Conservation (phyloP, 805 yeast genomes). For the Schizosaccharomyces lindneri region DNA sequence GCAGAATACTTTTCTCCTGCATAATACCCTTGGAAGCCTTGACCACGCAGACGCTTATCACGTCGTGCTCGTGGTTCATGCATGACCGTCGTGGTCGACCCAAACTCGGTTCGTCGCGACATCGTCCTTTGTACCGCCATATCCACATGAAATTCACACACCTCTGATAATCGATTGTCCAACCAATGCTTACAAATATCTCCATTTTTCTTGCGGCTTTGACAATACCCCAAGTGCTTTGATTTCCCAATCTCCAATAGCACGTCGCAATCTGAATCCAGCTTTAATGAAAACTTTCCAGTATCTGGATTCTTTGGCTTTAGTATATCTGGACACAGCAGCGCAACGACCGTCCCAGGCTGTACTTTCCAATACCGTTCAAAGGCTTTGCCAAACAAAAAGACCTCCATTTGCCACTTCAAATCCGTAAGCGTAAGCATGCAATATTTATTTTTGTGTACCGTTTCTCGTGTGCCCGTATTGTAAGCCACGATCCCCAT, state of each 20-base stretch:
- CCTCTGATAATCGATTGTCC: constrained; percentile 24
- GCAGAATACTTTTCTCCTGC: neutral
- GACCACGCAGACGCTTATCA: neutral
- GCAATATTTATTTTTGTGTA: constrained; percentile 22
- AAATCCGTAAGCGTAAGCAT: constrained; percentile 46
- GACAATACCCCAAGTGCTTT: constrained; percentile 43
- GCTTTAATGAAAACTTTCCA: constrained; percentile 28
- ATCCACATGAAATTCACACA: constrained; percentile 56
- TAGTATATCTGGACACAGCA: constrained; percentile 48
- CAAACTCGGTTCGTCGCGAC: neutral
- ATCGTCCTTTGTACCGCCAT: constrained; percentile 9
- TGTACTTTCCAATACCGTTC: constrained; percentile 47
- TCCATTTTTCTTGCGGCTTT: constrained; percentile 24
- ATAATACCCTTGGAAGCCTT: neutral
- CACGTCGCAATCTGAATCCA: constrained; percentile 26
- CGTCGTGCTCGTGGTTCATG: neutral
- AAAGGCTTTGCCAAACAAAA: constrained; percentile 42
- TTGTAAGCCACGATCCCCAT: constrained; percentile 27
- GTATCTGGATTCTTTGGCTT: constrained; percentile 6
- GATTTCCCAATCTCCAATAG: constrained; percentile 54
- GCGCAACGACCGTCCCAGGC: constrained; percentile 47
- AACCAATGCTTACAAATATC: constrained; percentile 35
- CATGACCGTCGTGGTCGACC: neutral
- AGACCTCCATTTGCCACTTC: constrained; percentile 29
- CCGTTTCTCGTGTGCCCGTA: constrained; percentile 9